Conservation (phyloP, 129 eudicot species). For the Pittosporum tobira region DNA sequence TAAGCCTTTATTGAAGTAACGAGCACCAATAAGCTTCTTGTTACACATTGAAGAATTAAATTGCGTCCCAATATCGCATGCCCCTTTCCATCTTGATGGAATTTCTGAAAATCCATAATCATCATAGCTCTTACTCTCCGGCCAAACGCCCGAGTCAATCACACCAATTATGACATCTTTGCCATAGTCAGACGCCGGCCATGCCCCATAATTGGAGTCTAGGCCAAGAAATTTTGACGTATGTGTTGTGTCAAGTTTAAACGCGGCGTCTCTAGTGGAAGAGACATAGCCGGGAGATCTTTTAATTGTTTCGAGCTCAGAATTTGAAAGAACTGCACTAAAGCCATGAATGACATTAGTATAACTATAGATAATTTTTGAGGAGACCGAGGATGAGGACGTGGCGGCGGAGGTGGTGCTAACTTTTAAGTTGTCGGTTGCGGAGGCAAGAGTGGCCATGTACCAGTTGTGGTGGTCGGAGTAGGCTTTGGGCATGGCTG, state of each 20-base stretch:
- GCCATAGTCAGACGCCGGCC: constrained; percentile 43
- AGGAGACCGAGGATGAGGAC: constrained; percentile 17
- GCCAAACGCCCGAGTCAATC: constrained; percentile 65
- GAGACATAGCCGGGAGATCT: constrained; percentile 42
- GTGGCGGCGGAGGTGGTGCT: background rate
- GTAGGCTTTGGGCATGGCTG: constrained; percentile 54
- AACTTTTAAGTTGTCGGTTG: constrained; percentile 8
- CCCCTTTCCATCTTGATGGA: constrained; percentile 64
- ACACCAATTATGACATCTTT: constrained; percentile 55
- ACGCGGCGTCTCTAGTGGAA: constrained; percentile 24
- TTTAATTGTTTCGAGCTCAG: constrained; percentile 40
- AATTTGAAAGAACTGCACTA: constrained; percentile 46
- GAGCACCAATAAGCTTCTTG: constrained; percentile 70
- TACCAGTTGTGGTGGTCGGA: constrained; percentile 62
- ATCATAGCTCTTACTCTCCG: too few species aligned
- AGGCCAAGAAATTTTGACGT: constrained; percentile 60
- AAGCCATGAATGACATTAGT: constrained; percentile 59
- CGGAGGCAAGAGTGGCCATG: constrained; percentile 39
- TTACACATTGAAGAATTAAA: constrained; percentile 54
- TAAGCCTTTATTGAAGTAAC: constrained; percentile 64
- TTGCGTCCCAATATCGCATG: constrained; percentile 41
- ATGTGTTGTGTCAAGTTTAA: constrained; percentile 49
- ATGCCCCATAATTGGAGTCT: constrained; percentile 33
- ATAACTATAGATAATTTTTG: constrained; percentile 44
- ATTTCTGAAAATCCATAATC: constrained; percentile 44